These are phyloP conservation scores for Aspergillus olivimuriae DNA, from an alignment of 495 filamentous ascomycete genomes.

Conservation along the genomic window DNA sequence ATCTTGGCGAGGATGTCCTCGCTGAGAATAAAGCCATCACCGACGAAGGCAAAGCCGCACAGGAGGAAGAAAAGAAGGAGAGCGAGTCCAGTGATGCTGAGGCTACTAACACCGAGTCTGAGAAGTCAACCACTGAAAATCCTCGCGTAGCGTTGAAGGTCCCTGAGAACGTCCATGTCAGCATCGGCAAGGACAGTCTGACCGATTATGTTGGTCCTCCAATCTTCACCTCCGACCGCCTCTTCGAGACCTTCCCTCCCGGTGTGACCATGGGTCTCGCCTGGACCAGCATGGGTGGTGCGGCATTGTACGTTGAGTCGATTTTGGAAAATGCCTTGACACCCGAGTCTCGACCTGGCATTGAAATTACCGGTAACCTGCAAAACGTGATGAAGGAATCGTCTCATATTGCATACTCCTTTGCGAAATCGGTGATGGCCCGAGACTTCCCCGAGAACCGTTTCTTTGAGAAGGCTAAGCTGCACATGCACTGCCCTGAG, in stretches of 20 bases:
- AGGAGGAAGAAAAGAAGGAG: conserved; percentile 62
- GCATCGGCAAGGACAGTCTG: conserved; percentile 81
- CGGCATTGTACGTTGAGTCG: conserved; percentile 94
- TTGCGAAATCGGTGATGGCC: conserved; percentile 84
- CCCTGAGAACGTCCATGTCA: conserved; percentile 79
- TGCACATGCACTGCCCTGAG: conserved; percentile 96
- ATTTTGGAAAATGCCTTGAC: conserved; percentile 80
- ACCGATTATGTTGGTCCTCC: conserved; percentile 98
- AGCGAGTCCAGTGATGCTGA: conserved; percentile 47
- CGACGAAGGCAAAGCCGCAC: conserved; percentile 78
- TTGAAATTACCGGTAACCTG: conserved; percentile 90
- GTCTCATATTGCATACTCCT: conserved; percentile 88
- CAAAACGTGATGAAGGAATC: conserved; percentile 99
- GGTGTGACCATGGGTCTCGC: conserved; percentile 98
- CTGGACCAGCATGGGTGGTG: conserved; percentile 97
- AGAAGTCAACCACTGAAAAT: conserved; percentile 63
- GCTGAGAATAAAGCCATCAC: conserved; percentile 80
- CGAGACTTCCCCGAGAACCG: conserved; percentile 77
- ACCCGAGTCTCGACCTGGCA: conserved; percentile 61
- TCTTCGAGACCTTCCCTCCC: conserved; percentile 92
- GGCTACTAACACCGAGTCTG: conserved; percentile 52
- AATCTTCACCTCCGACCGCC: conserved; percentile 87
- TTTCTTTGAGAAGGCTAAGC: conserved; percentile 93
- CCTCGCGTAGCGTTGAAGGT: conserved; percentile 79
- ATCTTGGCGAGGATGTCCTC: conserved; percentile 80